These are phyloP conservation scores for Periconia sp. DNA, from an alignment of 2,329 filamentous ascomycete genomes.

Conservation along the genomic window DNA sequence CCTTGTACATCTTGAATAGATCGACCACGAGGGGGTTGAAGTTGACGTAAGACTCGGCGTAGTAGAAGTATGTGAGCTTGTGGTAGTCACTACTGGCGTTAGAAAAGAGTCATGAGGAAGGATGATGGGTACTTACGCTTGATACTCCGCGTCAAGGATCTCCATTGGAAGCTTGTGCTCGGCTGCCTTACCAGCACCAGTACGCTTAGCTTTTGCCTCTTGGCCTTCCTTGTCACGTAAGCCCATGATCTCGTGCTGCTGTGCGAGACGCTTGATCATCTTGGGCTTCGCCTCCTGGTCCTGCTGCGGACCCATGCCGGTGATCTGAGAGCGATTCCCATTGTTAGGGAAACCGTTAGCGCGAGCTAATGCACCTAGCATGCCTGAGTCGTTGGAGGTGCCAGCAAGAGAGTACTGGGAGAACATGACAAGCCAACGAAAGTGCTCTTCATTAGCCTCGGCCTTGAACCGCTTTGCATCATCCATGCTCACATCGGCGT, in stretches of 20 bases:
- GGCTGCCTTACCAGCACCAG: slow-evolving; percentile 95
- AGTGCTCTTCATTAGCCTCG: slow-evolving; percentile 92
- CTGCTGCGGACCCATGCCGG: slow-evolving; percentile 53
- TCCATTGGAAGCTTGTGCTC: slow-evolving; percentile 98
- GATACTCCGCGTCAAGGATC: slow-evolving; percentile 97
- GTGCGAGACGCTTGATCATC: slow-evolving; percentile 93
- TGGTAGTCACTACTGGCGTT: slow-evolving; percentile 82
- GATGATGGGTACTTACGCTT: slow-evolving; percentile 74
- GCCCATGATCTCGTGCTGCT: slow-evolving; percentile 86
- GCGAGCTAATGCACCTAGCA: slow-evolving; percentile 52
- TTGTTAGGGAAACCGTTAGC: slow-evolving; percentile 39
- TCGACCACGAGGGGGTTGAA: slow-evolving; percentile 98
- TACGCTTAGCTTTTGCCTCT: slow-evolving; percentile 95
- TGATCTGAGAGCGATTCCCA: slow-evolving; percentile 56
- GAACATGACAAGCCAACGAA: slow-evolving; percentile 99
- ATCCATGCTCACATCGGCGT: slow-evolving; percentile 86
- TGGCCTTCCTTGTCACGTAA: slow-evolving; percentile 96
- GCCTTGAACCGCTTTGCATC: slow-evolving; percentile 88
- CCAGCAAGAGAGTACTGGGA: slow-evolving; percentile 63
- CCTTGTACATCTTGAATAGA: slow-evolving; percentile 99
- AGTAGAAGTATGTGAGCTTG: slow-evolving; percentile 99
- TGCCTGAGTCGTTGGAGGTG: slow-evolving; percentile 52
- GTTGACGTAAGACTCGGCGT: slow-evolving; percentile 97
- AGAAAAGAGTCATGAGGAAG: slow-evolving; percentile 16
- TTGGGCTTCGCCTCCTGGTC: slow-evolving; percentile 85